phyloP scores from a whole-genome alignment of 73 alveolate genomes.

The Paramecium sonneborni region DNA sequence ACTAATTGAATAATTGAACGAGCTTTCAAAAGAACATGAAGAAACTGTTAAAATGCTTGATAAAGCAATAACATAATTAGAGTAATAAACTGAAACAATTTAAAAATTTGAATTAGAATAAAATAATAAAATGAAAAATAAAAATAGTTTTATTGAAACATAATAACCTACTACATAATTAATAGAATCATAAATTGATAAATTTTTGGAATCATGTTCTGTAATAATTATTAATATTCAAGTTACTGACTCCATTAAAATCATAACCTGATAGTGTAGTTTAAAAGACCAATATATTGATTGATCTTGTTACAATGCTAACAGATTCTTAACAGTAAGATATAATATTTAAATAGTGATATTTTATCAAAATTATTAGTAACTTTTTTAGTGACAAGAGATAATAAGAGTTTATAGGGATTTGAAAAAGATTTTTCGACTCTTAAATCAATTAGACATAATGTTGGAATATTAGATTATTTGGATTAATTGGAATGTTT shows the following conservation, averaged over 20 bases:
- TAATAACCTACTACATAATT: not conserved
- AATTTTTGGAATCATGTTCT: not conserved
- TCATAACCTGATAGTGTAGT: not conserved
- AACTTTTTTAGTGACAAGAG: constrained; percentile 3
- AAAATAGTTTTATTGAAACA: not conserved
- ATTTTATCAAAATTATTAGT: not conserved
- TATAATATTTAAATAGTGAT: not conserved
- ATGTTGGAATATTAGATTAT: not conserved
- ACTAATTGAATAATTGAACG: not conserved
- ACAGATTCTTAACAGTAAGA: constrained; percentile 31
- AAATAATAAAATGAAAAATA: not conserved
- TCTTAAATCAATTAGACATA: not conserved
- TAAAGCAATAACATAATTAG: not conserved
- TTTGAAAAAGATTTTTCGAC: not conserved
- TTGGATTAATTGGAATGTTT: constrained; percentile 17
- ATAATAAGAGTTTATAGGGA: not conserved
- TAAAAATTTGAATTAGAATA: not conserved
- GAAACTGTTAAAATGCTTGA: constrained; percentile 34
- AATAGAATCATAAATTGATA: not conserved
- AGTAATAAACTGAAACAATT: not conserved
- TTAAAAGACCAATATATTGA: not conserved
- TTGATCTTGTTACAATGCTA: not conserved
- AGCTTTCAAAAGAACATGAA: not conserved
- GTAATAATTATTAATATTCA: not conserved
- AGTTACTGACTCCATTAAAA: not conserved